Evolutionary conservation across 148 eudicot species (phyloP), one percentile per base, ranked within the genome.

Genomic region (Rhododendron vialii): DNA sequence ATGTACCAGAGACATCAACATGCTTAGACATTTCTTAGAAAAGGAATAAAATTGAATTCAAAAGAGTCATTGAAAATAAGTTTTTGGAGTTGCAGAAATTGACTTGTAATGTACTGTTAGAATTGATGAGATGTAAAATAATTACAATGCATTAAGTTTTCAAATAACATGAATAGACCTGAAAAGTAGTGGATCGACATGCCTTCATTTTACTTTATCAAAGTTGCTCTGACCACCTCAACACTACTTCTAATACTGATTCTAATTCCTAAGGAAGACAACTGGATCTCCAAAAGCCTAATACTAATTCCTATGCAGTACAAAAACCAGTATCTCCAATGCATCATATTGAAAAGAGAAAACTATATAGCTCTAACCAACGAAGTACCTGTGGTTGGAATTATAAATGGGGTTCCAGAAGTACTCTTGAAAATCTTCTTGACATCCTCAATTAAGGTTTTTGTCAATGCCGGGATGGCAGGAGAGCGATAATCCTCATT

Each of bases 401-500:
- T 78, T 82, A 97, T 84, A 85, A 97, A 97, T 3, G 99, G 96
- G 86, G 94, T 93, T 83, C 99, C 99, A 83, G 94, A 35, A 83
- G 95, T 94, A 87, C 93, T 95, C 92, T 97, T 97, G 90, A 97
- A 97, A 84, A 97, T 97, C 93, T 97, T 89, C 92, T 97, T 97
- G 88, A 97, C 99, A 90, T 97, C 99, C 86, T 97, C 96, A 51
- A 97, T 89, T 38, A 97, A 90, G 75, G 77, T 71, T 88, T 93
- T 94, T 13, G 99, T 97, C 83, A 97, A 81, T 1, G 99, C 99
- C 2, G 98, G 99, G 76, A 97, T 84, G 10, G 99, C 98, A 15
- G 99, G 99, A 81, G 99, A 93, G n/a, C 99, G 95, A 85, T 97
- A 95, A 88, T 97, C 99, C 92, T 97, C 99, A 36, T 97, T 97